A percentile compares a stretch with the other conserved stretches of the same genome.
These are phyloP conservation scores for Lonicera japonica DNA, from an alignment of 129 eudicot species.

Conservation along the genomic window DNA sequence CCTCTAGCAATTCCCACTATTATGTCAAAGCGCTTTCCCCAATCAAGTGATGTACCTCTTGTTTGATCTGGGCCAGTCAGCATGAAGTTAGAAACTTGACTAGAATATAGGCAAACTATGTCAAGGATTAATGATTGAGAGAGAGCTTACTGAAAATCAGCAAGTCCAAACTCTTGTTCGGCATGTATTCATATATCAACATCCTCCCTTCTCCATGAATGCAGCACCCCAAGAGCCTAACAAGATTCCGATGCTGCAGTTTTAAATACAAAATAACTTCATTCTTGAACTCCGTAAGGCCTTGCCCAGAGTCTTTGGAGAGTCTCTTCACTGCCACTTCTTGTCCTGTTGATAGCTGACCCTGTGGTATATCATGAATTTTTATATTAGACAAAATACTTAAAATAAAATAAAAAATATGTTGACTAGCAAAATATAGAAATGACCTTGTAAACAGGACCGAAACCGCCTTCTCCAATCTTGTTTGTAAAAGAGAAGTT, in stretches of 20 bases:
- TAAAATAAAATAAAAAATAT: no score
- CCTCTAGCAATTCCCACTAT: constrained; percentile 30
- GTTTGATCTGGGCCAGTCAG: constrained; percentile 10
- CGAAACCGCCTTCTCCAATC: constrained; percentile 41
- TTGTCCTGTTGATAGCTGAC: constrained; percentile 13
- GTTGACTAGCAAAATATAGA: neutral
- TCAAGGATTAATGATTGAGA: no score
- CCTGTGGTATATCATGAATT: constrained; percentile 13
- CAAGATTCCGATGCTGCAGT: constrained; percentile 38
- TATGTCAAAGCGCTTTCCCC: constrained; percentile 21
- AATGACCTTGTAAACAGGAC: constrained; percentile 27
- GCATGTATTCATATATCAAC: constrained; percentile 30
- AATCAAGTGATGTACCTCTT: constrained; percentile 5
- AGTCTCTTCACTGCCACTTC: neutral
- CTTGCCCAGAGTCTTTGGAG: constrained; percentile 8
- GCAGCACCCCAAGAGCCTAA: constrained; percentile 29
- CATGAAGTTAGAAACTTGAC: neutral
- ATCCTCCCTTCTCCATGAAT: constrained; percentile 20
- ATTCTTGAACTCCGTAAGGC: constrained; percentile 24
- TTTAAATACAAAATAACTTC: constrained; percentile 22
- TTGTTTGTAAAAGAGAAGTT: constrained; percentile 26
- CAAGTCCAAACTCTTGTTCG: constrained; percentile 23
- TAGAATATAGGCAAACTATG: neutral
- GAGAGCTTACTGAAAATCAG: constrained; percentile 13
- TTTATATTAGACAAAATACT: neutral